phyloP scores from a whole-genome alignment of 805 yeast genomes.

The Ogataea polymorpha region DNA sequence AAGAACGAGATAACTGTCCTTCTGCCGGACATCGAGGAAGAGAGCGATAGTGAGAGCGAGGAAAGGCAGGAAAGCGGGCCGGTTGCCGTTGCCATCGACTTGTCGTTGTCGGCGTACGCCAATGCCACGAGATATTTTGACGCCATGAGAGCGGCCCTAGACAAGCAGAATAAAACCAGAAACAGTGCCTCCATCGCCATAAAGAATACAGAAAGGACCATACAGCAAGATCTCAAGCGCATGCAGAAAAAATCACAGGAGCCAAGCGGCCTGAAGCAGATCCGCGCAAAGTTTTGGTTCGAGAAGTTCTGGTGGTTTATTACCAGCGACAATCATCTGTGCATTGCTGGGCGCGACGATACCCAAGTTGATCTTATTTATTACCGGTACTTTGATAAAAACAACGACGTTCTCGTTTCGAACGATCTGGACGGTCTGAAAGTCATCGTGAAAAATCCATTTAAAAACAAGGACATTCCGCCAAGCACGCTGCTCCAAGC shows the following conservation, averaged over 20 bases:
- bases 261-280: conserved; percentile 45
- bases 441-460: conserved; percentile 80
- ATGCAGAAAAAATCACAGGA: conserved; percentile 56
- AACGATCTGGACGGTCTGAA: conserved; percentile 75
- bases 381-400: conserved; percentile 66
- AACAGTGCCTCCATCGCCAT: conserved; percentile 74
- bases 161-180: conserved; percentile 77
- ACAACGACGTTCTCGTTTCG: conserved; percentile 67
- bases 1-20: conserved; percentile 61
- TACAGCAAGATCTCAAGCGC: conserved; percentile 66
- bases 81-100: conserved; percentile 61
- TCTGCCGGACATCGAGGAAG: conserved; percentile 44
- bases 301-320: conserved; percentile 94
- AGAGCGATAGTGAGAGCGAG: conserved; percentile 35
- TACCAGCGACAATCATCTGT: conserved; percentile 83
- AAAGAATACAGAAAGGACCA: conserved; percentile 76
- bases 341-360: conserved; percentile 82
- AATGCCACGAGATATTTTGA: conserved; percentile 83
- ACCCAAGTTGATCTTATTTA: conserved; percentile 78
- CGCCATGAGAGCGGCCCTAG: conserved; percentile 68
- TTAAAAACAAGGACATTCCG: conserved; percentile 65
- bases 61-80: conserved; percentile 16
- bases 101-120: conserved; percentile 76
- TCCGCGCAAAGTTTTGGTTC: conserved; percentile 81
- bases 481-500: conserved; percentile 90